A percentile compares a stretch with the other conserved stretches of the same genome.
Evolutionary conservation across 2,329 filamentous ascomycete species (phyloP).

Genomic region (Amphichorda felina): DNA sequence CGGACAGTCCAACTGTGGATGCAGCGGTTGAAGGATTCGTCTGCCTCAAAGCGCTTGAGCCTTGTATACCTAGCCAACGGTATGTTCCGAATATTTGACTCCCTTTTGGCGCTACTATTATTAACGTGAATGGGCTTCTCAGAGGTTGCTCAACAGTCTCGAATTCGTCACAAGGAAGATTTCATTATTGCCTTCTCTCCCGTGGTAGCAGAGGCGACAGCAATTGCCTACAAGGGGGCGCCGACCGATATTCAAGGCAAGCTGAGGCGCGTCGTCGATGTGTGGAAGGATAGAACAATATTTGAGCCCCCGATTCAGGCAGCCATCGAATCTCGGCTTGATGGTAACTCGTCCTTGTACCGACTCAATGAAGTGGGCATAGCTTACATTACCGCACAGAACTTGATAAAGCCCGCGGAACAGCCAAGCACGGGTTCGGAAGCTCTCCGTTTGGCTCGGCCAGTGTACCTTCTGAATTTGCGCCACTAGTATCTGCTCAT

Average conservation of each 20-base stretch:
- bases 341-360: conserved; percentile 44
- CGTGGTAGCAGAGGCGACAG: conserved; percentile 80
- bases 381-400: conserved; percentile 27
- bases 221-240: conserved; percentile 82
- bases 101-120: no score
- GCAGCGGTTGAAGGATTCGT: conserved; percentile 76
- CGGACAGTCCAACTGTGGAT: conserved; percentile 88
- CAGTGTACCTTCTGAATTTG: conserved; percentile 64
- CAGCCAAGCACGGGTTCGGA: conserved; percentile 37
- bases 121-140: conserved; percentile 1
- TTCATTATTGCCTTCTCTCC: conserved; percentile 88
- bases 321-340: conserved; percentile 66
- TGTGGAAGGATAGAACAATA: conserved; percentile 80
- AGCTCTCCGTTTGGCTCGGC: conserved; percentile 52
- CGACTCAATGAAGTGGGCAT: conserved; percentile 7
- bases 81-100: conserved; percentile 25
- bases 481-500: conserved; percentile 62
- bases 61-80: conserved; percentile 93
- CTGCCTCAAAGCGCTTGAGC: conserved; percentile 75
- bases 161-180: conserved; percentile 82
- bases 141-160: conserved; percentile 96
- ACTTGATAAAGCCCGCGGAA: conserved; percentile 47
- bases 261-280: conserved; percentile 78
- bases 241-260: conserved; percentile 80
- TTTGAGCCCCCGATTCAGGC: conserved; percentile 74